These are phyloP conservation scores for Acacia pycnantha DNA, from an alignment of 331 rosid species.

Conservation along the genomic window DNA sequence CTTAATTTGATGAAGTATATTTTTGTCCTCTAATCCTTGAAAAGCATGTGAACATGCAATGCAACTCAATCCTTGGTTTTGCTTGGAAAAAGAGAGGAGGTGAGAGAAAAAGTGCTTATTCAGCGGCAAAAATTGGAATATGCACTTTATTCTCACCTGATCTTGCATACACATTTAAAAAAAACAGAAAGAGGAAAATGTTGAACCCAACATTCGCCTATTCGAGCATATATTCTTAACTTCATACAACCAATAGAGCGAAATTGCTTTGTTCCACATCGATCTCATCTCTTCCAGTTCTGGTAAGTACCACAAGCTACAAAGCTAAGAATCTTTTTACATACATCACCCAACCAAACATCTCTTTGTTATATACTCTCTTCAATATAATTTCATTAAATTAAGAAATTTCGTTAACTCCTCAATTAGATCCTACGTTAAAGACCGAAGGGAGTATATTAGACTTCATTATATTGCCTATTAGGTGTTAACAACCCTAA, in stretches of 20 bases:
- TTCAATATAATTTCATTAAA: too few species aligned
- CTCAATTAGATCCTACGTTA: too few species aligned
- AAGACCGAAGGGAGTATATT: too few species aligned
- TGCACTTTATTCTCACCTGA: neutral
- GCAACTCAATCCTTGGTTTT: neutral
- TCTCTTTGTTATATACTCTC: neutral
- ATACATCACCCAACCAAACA: neutral
- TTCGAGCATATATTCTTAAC: neutral
- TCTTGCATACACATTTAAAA: neutral
- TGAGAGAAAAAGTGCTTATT: neutral
- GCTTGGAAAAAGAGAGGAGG: neutral
- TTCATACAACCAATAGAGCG: neutral
- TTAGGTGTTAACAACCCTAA: neutral
- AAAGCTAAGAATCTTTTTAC: neutral
- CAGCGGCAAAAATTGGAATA: neutral
- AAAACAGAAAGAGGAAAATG: neutral
- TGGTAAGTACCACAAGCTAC: neutral
- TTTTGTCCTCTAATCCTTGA: neutral
- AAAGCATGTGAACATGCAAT: neutral
- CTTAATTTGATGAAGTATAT: too few species aligned
- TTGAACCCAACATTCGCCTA: neutral
- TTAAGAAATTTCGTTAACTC: too few species aligned
- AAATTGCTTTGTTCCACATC: neutral
- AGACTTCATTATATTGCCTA: neutral
- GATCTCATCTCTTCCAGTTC: neutral